Conservation (phyloP, 768 basidiomycete genomes). For the Xerocomellus intermedius region DNA sequence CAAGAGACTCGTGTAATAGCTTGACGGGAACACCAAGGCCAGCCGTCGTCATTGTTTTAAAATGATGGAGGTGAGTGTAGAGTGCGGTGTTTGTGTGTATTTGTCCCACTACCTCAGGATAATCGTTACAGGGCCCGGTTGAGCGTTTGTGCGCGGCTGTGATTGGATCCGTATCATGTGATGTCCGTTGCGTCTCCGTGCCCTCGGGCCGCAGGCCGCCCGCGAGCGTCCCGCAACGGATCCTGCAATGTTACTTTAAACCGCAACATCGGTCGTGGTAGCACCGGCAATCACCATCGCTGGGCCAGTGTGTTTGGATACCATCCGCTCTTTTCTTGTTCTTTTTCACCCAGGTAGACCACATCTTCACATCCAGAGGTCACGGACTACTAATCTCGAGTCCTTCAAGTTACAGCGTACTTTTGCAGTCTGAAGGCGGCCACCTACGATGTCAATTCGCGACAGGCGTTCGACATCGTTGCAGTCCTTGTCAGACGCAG, state of each 20-base stretch:
- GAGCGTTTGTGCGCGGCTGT: neutral
- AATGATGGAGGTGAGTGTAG: slow-evolving; percentile 5
- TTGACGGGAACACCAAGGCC: slow-evolving; percentile 94
- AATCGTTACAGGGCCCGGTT: no score
- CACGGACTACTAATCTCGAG: neutral
- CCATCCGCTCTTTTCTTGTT: no score
- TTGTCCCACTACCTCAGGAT: slow-evolving; percentile 9
- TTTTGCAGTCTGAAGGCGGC: neutral
- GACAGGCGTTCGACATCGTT: slow-evolving; percentile 19
- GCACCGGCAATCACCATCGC: neutral
- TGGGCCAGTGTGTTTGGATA: neutral
- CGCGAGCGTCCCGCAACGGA: no score
- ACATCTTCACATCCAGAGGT: no score
- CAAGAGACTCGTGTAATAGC: slow-evolving; percentile 92
- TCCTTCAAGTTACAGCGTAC: neutral
- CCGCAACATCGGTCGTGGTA: neutral
- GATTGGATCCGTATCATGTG: no score
- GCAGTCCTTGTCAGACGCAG: slow-evolving; percentile 17
- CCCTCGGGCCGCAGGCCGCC: no score
- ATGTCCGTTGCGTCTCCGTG: no score
- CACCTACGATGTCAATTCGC: slow-evolving; percentile 17
- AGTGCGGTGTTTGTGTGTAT: slow-evolving; percentile 19
- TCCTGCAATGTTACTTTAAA: neutral
- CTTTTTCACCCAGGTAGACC: neutral
- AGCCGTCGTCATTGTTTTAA: slow-evolving; percentile 40